Percentiles rank a stretch among this genome's conserved stretches.
phyloP scores from a whole-genome alignment of 805 yeast genomes.

The Saccharomycopsis vini region DNA sequence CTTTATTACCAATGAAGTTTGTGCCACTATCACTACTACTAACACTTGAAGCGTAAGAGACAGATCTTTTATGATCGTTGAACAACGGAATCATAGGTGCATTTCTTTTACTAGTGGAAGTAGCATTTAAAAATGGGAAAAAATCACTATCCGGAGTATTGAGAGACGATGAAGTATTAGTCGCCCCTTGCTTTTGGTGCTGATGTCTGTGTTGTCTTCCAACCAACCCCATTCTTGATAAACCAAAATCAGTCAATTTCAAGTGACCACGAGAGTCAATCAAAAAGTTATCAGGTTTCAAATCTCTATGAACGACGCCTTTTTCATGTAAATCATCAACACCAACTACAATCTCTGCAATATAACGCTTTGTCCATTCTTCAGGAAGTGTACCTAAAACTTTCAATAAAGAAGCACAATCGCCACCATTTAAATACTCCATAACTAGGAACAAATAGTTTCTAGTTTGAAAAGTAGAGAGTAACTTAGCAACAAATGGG shows the following conservation, averaged over 20 bases:
- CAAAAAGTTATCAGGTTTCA: conserved; percentile 88
- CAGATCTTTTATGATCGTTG: conserved; percentile 15
- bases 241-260: conserved; percentile 91
- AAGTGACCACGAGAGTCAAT: conserved; percentile 84
- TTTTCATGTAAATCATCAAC: conserved; percentile 80
- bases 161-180: not conserved
- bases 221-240: conserved; percentile 80
- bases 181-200: conserved; percentile 24
- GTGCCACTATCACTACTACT: conserved; percentile 23
- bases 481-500: conserved; percentile 85
- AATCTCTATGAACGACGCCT: conserved; percentile 89
- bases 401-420: conserved; percentile 77
- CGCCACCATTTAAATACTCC: conserved; percentile 97
- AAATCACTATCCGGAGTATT: conserved; percentile 12
- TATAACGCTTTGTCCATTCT: conserved; percentile 76
- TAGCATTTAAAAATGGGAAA: conserved; percentile 8
- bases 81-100: conserved; percentile 13
- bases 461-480: conserved; percentile 79
- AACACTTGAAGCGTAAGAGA: conserved; percentile 22
- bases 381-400: conserved; percentile 77
- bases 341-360: conserved; percentile 86
- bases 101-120: conserved; percentile 1
- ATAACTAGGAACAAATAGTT: conserved; percentile 85
- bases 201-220: conserved; percentile 49
- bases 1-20: not conserved